Base-by-base conservation (phyloP, 2,329 filamentous ascomycete species). In the Beauveria asiatica region DNA sequence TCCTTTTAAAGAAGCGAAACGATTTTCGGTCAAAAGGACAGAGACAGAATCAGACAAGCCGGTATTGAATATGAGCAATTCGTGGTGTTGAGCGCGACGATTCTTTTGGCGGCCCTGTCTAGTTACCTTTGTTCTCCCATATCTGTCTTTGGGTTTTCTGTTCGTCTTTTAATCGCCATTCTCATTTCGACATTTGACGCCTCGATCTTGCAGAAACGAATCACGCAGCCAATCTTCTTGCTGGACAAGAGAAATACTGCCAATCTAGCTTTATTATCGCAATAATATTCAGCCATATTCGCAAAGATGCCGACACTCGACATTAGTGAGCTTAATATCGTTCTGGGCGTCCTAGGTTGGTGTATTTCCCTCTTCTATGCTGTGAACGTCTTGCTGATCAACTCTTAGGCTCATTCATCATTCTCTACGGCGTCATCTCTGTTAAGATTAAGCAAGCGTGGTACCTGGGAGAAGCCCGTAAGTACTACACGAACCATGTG, bases 401-500 rank as follows among this genome's bases (percentile, higher is more conserved):
- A 10, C 27, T 9, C 10, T 58, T 8, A 25, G 78, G 80, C 51
- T 69, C 71, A 9, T 83, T 80, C 65, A 78, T 75, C 25, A 67
- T 81, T 1, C 57, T 75, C 5, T 83, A 78, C 65, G 80, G 80
- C 49, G 65, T 82, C 57, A 71, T 80, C 5, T 81, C 80, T 1
- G 75, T 80, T 21, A 78, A 80, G 67, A 75, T 83, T 63, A 83
- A 82, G 69, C 73, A 74, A 54, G 69, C 70, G 39, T 82, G 79
- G 78, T 82, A 81, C 63, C 70, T 83, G 6, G 80, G 80, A 23
- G 80, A 83, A 72, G 80, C 80, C 27, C 67, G 79, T 81, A 67
- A 67, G 78, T 71, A 46, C 59, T 13, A 13, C 23, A 25, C 42
- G 13, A 37, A 27, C 21, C 17, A 5, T 41, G 2, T 7, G 11